Evolutionary conservation across 805 yeast genomes (phyloP).

Genomic region (Metahyphopichia silvanorum): DNA sequence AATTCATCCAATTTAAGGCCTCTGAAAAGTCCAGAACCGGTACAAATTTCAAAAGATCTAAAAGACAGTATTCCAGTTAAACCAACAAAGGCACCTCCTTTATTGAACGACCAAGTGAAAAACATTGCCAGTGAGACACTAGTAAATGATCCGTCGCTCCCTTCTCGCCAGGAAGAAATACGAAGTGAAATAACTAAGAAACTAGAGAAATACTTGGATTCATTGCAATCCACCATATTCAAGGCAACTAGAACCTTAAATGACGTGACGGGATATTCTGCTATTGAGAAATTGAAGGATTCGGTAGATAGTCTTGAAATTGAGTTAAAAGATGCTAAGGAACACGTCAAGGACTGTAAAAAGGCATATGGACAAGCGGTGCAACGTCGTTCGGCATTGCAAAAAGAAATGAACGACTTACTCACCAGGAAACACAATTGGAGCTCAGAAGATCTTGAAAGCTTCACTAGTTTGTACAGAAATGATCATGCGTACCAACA

Average conservation of each 20-base stretch:
- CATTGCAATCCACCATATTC: constrained; percentile 54
- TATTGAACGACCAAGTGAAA: constrained; percentile 3
- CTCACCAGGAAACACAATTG: constrained; percentile 82
- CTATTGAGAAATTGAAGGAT: constrained; percentile 67
- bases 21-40: too few relatives aligned
- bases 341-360: constrained; percentile 48
- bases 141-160: constrained; percentile 24
- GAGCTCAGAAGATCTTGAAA: constrained; percentile 74
- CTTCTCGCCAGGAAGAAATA: constrained; percentile 42
- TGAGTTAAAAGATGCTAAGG: constrained; percentile 47
- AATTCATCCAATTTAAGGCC: constrained; percentile 35
- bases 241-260: constrained; percentile 70
- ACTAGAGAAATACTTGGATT: constrained; percentile 48
- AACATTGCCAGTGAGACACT: constrained; percentile 17
- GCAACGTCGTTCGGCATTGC: constrained; percentile 62
- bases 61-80: constrained; percentile 6
- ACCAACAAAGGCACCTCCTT: constrained; percentile 1
- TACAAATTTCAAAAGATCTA: neutral
- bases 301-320: constrained; percentile 57
- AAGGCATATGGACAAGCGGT: constrained; percentile 57
- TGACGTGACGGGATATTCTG: constrained; percentile 87
- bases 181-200: constrained; percentile 36
- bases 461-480: constrained; percentile 77
- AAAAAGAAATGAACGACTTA: constrained; percentile 81
- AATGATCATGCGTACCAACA: constrained; percentile 75